phyloP scores from a whole-genome alignment of 2,329 filamentous ascomycete species.

The Fusarium concolor region DNA sequence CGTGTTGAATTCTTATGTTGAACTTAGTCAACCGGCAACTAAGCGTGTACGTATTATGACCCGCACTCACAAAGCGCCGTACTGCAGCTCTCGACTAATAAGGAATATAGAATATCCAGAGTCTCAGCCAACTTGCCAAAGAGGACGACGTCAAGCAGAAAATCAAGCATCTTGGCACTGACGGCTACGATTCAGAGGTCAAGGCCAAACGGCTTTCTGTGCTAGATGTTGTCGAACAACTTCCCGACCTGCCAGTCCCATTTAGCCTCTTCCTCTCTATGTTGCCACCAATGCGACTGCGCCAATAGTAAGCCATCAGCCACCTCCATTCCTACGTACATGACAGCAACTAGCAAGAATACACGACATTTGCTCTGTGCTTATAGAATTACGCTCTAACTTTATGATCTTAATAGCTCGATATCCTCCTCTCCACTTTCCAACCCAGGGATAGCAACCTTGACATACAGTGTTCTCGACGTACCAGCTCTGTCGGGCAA shows the following conservation, averaged over 20 bases:
- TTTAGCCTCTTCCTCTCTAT: constrained; percentile 77
- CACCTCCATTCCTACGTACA: neutral
- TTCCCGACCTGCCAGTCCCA: constrained; percentile 67
- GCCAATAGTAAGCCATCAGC: constrained; percentile 66
- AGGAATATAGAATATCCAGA: too few relatives aligned
- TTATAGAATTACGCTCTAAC: neutral
- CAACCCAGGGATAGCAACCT: constrained; percentile 65
- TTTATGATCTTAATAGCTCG: constrained; percentile 55
- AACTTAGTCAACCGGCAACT: constrained; percentile 77
- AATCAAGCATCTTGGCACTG: constrained; percentile 66
- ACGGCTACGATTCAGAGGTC: constrained; percentile 60
- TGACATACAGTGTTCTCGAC: constrained; percentile 76
- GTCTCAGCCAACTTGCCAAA: too few relatives aligned
- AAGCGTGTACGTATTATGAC: constrained; percentile 61
- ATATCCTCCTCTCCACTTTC: constrained; percentile 79
- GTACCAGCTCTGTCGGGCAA: constrained; percentile 62
- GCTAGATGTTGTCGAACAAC: constrained; percentile 76
- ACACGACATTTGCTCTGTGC: too few relatives aligned
- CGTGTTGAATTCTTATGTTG: constrained; percentile 66
- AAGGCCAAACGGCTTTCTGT: constrained; percentile 68
- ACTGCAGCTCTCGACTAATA: constrained; percentile 55
- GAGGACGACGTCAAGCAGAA: constrained; percentile 40
- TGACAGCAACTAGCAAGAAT: neutral
- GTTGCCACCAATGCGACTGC: constrained; percentile 79
- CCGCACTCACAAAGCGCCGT: constrained; percentile 53